Conservation (phyloP, 345 rosid species). For the Eutrema japonicum region DNA sequence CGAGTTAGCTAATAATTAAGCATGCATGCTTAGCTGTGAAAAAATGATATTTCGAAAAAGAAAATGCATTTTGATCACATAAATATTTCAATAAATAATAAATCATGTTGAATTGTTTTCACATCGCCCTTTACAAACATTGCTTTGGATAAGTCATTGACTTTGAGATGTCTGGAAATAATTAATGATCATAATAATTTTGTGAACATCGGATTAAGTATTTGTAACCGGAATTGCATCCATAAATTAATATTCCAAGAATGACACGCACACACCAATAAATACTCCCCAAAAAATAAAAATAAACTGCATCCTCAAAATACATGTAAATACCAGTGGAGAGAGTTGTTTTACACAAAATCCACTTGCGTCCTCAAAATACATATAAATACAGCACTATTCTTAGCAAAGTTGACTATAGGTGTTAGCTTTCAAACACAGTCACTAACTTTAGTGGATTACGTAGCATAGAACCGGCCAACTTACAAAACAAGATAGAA, state of each 20-base stretch:
- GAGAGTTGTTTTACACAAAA: conserved; percentile 25
- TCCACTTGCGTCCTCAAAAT: conserved; percentile 34
- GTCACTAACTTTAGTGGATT: conserved; percentile 35
- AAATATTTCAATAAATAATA: not conserved
- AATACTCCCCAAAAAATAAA: too few relatives aligned
- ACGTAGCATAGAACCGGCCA: conserved; percentile 37
- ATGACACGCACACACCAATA: too few relatives aligned
- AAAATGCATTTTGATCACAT: conserved; percentile 8
- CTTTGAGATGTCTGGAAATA: not conserved
- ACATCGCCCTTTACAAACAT: not conserved
- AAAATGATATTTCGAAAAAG: not conserved
- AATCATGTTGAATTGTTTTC: too few relatives aligned
- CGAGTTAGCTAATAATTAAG: not conserved
- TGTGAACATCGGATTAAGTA: not conserved
- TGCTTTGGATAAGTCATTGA: not conserved
- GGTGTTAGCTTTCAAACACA: conserved; percentile 14
- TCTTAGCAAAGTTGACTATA: conserved; percentile 21
- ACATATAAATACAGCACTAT: conserved; percentile 29
- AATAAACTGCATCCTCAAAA: not conserved
- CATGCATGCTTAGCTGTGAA: not conserved
- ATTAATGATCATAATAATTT: not conserved
- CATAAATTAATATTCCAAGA: too few relatives aligned
- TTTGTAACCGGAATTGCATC: not conserved
- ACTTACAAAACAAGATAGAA: conserved; percentile 32
- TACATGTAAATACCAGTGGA: conserved; percentile 24